Base-by-base conservation (phyloP, 495 filamentous ascomycete species). In the Usnea hakonensis region DNA sequence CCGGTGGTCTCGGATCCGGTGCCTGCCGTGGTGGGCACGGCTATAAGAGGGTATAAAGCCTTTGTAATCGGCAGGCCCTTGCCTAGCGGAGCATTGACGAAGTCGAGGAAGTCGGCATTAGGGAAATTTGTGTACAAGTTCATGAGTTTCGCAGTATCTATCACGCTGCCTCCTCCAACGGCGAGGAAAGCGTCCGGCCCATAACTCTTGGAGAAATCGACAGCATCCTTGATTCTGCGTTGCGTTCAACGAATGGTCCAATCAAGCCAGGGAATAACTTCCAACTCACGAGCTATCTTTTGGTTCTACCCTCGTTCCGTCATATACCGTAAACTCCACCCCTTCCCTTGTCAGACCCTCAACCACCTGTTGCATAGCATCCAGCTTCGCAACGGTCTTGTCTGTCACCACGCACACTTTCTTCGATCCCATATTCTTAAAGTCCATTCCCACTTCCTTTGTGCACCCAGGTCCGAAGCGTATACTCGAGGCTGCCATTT, bases 121-220 rank as follows among this genome's bases (percentile, higher is more conserved):
- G 91, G 91, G 74, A 85, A 95, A 71, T 83, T 85, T 1, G 85
- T 88, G 75, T 97, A 97, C 1, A 98, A 83, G 72, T 98, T 98
- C 90, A 97, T 96, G 30, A 97, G 80, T 76, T 98, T 98, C 38
- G 94, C 92, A 1, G 94, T 98, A 76, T 98, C 94, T 67, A 98
- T 98, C 41, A 97, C 79, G 58, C 69, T 73, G 32, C 79, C 79
- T 48, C 79, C 86, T 67, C 94, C 94, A 14, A 98, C 93, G 26
- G 94, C 94, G 4, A 97, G 80, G 71, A 93, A 95, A 23, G 90
- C 90, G 77, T 97, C 93, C 0, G 90, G 88, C 11, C 78, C 73
- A 69, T 90, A 89, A 3, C 84, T 83, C 67, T 90, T 91, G 5
- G 87, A 83, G 70, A 91, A 95, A 4, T 77, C 86, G 71, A 97